Percentiles rank a stretch among this genome's conserved stretches.
phyloP scores from a whole-genome alignment of 495 filamentous ascomycete species.

The Lindgomyces ingoldianus region DNA sequence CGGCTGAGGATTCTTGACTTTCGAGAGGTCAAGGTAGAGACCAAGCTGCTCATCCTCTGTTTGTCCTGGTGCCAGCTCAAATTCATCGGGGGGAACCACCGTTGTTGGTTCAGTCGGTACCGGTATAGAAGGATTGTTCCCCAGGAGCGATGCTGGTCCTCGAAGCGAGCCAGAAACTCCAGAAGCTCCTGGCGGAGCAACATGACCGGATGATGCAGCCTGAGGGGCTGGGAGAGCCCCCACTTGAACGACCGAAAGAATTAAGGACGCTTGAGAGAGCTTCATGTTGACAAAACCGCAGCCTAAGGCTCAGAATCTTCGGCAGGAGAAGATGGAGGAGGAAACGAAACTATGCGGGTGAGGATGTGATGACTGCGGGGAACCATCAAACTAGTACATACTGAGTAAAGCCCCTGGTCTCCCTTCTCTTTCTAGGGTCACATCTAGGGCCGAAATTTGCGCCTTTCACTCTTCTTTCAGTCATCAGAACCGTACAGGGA shows the following conservation, averaged over 20 bases:
- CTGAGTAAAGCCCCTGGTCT: no score
- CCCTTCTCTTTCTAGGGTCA: no score
- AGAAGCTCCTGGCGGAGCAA: neutral
- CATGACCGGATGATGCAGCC: neutral
- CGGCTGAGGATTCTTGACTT: constrained; percentile 65
- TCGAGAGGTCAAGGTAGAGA: constrained; percentile 62
- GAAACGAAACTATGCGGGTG: no score
- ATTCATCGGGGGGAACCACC: constrained; percentile 33
- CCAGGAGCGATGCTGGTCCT: constrained; percentile 10
- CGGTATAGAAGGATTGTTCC: constrained; percentile 8
- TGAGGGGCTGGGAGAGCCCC: constrained; percentile 11
- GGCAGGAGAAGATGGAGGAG: no score
- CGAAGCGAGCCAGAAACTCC: constrained; percentile 11
- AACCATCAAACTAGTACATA: no score
- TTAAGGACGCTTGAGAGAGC: neutral
- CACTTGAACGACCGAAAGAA: neutral
- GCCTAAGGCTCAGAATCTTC: no score
- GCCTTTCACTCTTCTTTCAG: no score
- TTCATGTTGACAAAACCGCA: constrained; percentile 15
- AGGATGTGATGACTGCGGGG: no score
- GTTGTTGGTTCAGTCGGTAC: constrained; percentile 22
- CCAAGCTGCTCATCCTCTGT: constrained; percentile 59
- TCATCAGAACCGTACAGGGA: no score
- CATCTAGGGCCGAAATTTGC: no score
- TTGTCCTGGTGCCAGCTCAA: constrained; percentile 56